These are phyloP conservation scores for Aspergillus texensis DNA, from an alignment of 2,329 filamentous ascomycete species.

Conservation along the genomic window DNA sequence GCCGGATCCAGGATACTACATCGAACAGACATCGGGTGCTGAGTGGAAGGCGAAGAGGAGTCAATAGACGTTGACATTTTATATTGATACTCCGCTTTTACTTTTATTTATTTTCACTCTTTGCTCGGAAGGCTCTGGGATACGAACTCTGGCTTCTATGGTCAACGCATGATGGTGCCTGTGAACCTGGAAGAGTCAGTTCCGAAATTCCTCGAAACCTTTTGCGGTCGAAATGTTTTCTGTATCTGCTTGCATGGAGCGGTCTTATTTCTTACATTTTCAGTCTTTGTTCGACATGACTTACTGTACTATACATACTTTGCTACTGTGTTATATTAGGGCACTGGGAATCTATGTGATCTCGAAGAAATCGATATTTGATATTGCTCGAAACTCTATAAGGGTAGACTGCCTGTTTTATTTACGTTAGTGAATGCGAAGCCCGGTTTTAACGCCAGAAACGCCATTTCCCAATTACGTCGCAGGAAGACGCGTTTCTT, in stretches of 20 bases:
- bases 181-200: not conserved
- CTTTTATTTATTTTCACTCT: not conserved
- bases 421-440: constrained; percentile 2
- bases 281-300: not conserved
- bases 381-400: not conserved
- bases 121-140: not conserved
- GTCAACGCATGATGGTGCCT: not conserved
- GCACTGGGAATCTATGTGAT: constrained; percentile 4
- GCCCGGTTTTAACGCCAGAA: constrained; percentile 6
- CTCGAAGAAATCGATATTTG: not conserved
- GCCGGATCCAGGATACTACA: constrained; percentile 78
- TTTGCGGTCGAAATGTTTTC: not conserved
- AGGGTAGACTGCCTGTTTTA: not conserved
- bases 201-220: not conserved
- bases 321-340: constrained; percentile 14
- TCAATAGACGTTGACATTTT: constrained; percentile 5
- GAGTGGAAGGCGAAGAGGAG: constrained; percentile 23
- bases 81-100: not conserved
- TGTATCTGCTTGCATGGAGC: constrained; percentile 23
- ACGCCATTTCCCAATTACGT: constrained; percentile 12
- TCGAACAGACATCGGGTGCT: constrained; percentile 61
- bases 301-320: constrained; percentile 17
- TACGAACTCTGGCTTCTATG: not conserved
- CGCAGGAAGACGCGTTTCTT: not conserved
- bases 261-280: constrained; percentile 12